Evolutionary conservation across 2,329 filamentous ascomycete species (phyloP).

Genomic region (Calonectria fujianensis): DNA sequence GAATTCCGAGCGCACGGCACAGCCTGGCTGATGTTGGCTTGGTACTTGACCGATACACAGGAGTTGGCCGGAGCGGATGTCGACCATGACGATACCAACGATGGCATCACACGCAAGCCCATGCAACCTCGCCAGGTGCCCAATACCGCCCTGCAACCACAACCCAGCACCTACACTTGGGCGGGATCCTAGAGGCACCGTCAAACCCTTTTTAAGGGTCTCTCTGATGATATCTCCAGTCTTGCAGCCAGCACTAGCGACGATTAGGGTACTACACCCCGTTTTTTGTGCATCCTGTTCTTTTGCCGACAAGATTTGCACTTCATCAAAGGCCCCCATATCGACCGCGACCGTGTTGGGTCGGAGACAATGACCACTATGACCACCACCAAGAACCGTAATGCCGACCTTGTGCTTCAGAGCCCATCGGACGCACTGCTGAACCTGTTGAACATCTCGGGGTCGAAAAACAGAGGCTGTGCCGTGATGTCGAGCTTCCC

Average conservation of each 20-base stretch:
- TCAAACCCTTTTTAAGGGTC: slow-evolving; percentile 68
- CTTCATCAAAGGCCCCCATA: slow-evolving; percentile 73
- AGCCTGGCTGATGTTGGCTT: slow-evolving; percentile 62
- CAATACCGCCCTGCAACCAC: slow-evolving; percentile 80
- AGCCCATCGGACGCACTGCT: slow-evolving; percentile 75
- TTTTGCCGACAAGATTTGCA: slow-evolving; percentile 64
- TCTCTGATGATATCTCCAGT: slow-evolving; percentile 71
- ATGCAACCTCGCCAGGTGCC: slow-evolving; percentile 72
- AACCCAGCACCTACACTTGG: slow-evolving; percentile 78
- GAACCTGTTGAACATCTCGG: slow-evolving; percentile 68
- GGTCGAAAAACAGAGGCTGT: slow-evolving; percentile 69
- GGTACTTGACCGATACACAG: slow-evolving; percentile 73
- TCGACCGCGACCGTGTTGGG: slow-evolving; percentile 73
- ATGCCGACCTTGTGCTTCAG: slow-evolving; percentile 65
- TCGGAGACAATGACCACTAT: slow-evolving; percentile 75
- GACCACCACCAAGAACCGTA: slow-evolving; percentile 74
- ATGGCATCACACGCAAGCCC: slow-evolving; percentile 77
- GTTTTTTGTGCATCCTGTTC: slow-evolving; percentile 44
- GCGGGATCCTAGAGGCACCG: slow-evolving; percentile 75
- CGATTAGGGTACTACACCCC: slow-evolving; percentile 60
- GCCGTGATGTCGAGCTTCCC: slow-evolving; percentile 67
- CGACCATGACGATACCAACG: slow-evolving; percentile 76
- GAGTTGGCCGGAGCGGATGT: slow-evolving; percentile 67
- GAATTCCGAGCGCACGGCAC: slow-evolving; percentile 65
- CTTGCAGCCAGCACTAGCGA: slow-evolving; percentile 74